Conservation (phyloP, 768 basidiomycete species). For the Calocera viscosa region DNA sequence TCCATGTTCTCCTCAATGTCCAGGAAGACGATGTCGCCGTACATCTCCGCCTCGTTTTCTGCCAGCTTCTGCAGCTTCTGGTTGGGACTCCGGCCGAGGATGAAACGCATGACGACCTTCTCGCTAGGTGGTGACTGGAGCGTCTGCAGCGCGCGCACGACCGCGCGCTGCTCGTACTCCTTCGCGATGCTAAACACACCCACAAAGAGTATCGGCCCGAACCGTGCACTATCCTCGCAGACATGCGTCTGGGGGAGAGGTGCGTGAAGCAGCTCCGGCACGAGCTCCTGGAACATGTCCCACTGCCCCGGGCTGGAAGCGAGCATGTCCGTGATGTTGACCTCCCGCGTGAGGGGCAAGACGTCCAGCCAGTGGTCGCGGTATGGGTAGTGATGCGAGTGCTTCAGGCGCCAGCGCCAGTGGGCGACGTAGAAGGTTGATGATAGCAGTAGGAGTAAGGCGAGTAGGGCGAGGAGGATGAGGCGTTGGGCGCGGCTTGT, state of each 20-base stretch:
- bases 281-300: background rate
- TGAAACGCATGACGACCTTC: background rate
- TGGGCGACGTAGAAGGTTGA: too few species aligned
- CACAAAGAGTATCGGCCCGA: conserved; percentile 40
- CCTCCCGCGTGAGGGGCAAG: background rate
- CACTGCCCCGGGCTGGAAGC: background rate
- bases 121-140: background rate
- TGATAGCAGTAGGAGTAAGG: too few species aligned
- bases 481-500: too few species aligned
- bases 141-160: conserved; percentile 40
- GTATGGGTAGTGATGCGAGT: background rate
- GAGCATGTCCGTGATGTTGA: background rate
- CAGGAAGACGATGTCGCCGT: conserved; percentile 74
- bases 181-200: conserved; percentile 87
- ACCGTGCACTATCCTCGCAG: background rate
- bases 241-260: background rate
- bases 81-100: background rate
- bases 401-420: too few species aligned
- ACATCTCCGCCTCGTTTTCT: conserved; percentile 23
- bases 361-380: background rate
- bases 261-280: background rate
- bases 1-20: conserved; percentile 93
- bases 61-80: background rate
- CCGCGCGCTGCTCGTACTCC: conserved; percentile 68
- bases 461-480: too few species aligned